A percentile compares a stretch with the other conserved stretches of the same genome.
These are phyloP conservation scores for Exidia glandulosa DNA, from an alignment of 768 basidiomycete species.

Conservation along the genomic window DNA sequence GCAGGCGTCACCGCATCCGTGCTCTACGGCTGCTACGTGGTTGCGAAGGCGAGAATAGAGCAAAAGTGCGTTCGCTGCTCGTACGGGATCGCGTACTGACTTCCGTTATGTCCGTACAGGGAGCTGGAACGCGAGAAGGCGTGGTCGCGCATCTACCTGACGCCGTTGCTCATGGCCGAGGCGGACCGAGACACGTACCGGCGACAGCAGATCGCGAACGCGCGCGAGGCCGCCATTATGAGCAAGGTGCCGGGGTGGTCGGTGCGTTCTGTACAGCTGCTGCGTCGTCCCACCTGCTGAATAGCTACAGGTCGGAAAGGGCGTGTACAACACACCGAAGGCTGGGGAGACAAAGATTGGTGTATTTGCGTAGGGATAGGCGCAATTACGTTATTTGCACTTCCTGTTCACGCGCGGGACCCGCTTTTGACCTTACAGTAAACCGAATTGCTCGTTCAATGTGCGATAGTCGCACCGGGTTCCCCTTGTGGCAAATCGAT, in stretches of 20 bases:
- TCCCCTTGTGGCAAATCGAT: too few species aligned
- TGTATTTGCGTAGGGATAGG: too few species aligned
- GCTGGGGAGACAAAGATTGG: too few species aligned
- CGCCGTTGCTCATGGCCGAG: slow-evolving; percentile 86
- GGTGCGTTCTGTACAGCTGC: slow-evolving; percentile 53
- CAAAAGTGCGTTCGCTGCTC: slow-evolving; percentile 58
- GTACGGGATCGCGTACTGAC: slow-evolving; percentile 28
- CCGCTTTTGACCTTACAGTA: too few species aligned
- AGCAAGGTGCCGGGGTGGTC: slow-evolving; percentile 88
- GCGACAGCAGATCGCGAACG: slow-evolving; percentile 63
- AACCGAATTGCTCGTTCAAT: too few species aligned
- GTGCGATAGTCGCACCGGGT: too few species aligned
- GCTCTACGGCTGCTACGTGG: slow-evolving; percentile 82
- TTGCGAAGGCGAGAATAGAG: slow-evolving; percentile 86
- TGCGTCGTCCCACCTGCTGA: too few species aligned
- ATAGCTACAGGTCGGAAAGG: too few species aligned
- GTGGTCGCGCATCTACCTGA: slow-evolving; percentile 92
- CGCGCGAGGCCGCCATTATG: slow-evolving; percentile 85
- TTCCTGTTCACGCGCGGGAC: too few species aligned
- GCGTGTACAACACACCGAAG: too few species aligned
- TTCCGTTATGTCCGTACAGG: slow-evolving; percentile 31
- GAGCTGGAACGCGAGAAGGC: slow-evolving; percentile 87
- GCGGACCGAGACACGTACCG: slow-evolving; percentile 85
- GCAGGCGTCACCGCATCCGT: slow-evolving; percentile 79
- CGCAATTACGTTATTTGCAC: too few species aligned